Base-by-base conservation (phyloP, 371 early-diverging fungal genomes). In the Actinomortierella wolfii region DNA sequence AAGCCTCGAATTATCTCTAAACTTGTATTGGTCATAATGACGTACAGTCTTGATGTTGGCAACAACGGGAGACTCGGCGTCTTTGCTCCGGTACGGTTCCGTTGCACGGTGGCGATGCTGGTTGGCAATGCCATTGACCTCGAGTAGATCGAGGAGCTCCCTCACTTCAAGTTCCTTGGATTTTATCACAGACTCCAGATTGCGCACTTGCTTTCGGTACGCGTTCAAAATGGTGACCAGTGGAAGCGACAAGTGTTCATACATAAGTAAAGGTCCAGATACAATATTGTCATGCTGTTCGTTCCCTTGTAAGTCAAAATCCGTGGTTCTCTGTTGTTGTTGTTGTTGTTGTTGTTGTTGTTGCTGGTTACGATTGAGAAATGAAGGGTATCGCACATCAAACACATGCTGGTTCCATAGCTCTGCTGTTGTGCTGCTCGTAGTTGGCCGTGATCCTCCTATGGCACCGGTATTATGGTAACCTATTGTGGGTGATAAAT, bases 101-200 rank as follows among this genome's bases (percentile, higher is more conserved):
- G 74, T 73, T 3, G 54, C 60, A 44, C 59, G 62, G 21, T 67
- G 56, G 23, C 74, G 67, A 18, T 66, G 61, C 18, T 52, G 63
- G 47, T 73, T 61, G 2, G 44, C 51, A 9, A 67, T 40, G 0
- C 74, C 74, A 44, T 52, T 56, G 21, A 62, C 63, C 46, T 67
- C 74, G 57, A 73, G 5, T 54, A 73, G 49, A 63, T 73, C 74
- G 0, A 73, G 41, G 1, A 67, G 63, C 45, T 73, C 74, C 18
- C 56, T 49, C 14, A 73, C 67, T 20, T 73, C 74, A 23, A 50
- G 56, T 24, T 73, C 74, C 29, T 73, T 73, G 40, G 63, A 25
- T 40, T 66, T 66, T 25, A 73, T 65, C 9, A 67, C 51, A 15
- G 34, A 24, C 44, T 73, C 74, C 26, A 58, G 17, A 1, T 23